A percentile compares a stretch with the other conserved stretches of the same genome.
phyloP scores from a whole-genome alignment of 768 basidiomycete genomes.

The Fibroporia radiculosa region DNA sequence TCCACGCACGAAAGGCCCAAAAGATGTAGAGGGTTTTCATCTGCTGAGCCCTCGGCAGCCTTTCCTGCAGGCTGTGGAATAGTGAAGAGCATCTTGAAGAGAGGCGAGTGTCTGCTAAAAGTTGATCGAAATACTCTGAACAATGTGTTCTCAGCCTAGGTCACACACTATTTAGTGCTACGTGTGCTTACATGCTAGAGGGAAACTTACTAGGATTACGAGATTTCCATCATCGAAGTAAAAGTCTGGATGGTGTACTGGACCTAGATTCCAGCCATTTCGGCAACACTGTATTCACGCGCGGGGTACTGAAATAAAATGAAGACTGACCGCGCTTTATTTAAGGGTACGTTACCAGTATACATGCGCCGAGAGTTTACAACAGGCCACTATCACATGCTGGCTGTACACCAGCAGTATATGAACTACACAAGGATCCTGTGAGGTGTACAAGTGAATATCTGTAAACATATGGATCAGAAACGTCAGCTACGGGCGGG shows the following conservation, averaged over 20 bases:
- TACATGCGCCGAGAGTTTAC: too few relatives aligned
- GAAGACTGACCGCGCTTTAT: too few relatives aligned
- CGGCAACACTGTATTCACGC: too few relatives aligned
- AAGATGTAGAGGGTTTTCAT: constrained; percentile 10
- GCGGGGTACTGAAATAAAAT: too few relatives aligned
- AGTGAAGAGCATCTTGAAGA: constrained; percentile 10
- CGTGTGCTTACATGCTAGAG: not conserved
- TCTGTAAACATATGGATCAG: too few relatives aligned
- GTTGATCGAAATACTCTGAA: constrained; percentile 13
- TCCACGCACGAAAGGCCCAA: constrained; percentile 6
- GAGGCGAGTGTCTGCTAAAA: constrained; percentile 10
- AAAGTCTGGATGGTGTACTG: constrained; percentile 8
- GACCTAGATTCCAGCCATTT: not conserved
- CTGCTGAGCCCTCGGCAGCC: constrained; percentile 7
- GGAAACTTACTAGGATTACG: constrained; percentile 5
- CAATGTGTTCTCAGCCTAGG: constrained; percentile 6
- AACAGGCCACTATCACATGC: too few relatives aligned
- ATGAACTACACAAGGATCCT: too few relatives aligned
- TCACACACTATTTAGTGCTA: not conserved
- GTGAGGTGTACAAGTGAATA: too few relatives aligned
- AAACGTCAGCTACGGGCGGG: too few relatives aligned
- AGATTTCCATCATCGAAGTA: constrained; percentile 15
- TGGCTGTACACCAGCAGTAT: too few relatives aligned
- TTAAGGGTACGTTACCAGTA: too few relatives aligned
- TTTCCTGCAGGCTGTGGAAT: constrained; percentile 10